Conservation (phyloP, 2,329 filamentous ascomycete species). For the Chaetomiaceae sp. region DNA sequence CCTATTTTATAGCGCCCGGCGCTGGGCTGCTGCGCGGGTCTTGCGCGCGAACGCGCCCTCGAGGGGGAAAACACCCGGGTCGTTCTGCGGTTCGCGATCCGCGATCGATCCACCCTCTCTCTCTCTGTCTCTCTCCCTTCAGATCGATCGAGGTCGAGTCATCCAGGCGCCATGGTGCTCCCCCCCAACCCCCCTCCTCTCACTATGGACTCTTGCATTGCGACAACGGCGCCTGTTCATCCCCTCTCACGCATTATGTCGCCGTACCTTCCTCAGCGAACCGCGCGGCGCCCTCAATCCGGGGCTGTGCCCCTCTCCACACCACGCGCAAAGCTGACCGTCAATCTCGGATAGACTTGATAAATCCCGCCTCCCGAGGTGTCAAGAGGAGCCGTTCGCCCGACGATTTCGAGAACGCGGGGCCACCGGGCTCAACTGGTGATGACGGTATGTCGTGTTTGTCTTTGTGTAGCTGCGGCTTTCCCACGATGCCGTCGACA, state of each 20-base stretch:
- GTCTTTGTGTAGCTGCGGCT: conserved; percentile 35
- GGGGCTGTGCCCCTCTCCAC: background rate
- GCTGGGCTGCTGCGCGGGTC: too few relatives aligned
- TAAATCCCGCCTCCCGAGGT: conserved; percentile 57
- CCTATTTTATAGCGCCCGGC: background rate
- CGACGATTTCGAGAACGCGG: conserved; percentile 56
- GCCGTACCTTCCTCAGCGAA: background rate
- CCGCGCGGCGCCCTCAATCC: background rate
- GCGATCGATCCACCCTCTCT: background rate
- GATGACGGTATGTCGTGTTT: conserved; percentile 66
- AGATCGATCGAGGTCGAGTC: background rate
- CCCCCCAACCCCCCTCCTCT: background rate
- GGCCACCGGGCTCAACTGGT: conserved; percentile 53
- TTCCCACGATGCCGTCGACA: conserved; percentile 29
- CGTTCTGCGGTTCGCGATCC: background rate
- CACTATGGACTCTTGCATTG: too few relatives aligned
- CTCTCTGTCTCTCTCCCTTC: too few relatives aligned
- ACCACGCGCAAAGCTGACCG: conserved; percentile 29
- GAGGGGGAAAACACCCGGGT: too few relatives aligned
- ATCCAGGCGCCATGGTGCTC: background rate
- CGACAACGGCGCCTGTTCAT: background rate
- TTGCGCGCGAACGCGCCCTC: too few relatives aligned
- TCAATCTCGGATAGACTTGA: conserved; percentile 42
- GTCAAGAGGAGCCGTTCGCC: conserved; percentile 78
- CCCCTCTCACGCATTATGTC: background rate